Percentiles rank a stretch among this genome's conserved stretches.
Evolutionary conservation across 352 stramenopile genomes (phyloP).

Genomic region (Pythium dissimile): DNA sequence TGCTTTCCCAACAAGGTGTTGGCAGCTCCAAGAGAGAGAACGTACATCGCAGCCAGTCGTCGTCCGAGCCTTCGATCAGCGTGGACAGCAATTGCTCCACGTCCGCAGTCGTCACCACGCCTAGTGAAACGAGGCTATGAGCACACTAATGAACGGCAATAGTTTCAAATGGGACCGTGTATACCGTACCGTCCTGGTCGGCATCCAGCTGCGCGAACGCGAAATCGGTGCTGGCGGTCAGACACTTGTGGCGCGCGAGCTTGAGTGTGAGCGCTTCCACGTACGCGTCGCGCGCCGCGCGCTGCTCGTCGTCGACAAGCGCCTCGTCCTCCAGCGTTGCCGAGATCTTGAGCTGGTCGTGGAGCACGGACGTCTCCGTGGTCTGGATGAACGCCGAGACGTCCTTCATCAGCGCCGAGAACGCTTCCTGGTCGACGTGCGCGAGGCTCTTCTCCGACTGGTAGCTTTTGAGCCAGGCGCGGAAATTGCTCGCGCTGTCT

Average conservation of each 20-base stretch:
- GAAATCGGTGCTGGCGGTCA: slow-evolving; percentile 34
- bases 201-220: slow-evolving; percentile 64
- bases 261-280: slow-evolving; percentile 61
- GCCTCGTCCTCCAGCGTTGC: slow-evolving; percentile 33
- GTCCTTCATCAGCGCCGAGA: slow-evolving; percentile 47
- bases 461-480: slow-evolving; percentile 15
- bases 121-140: neutral
- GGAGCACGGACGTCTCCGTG: slow-evolving; percentile 38
- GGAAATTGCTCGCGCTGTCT: neutral
- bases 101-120: slow-evolving; percentile 28
- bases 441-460: slow-evolving; percentile 17
- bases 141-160: too few relatives aligned
- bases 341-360: slow-evolving; percentile 31
- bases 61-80: slow-evolving; percentile 9
- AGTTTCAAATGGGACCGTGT: neutral
- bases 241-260: slow-evolving; percentile 57
- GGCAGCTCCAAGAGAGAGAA: too few relatives aligned
- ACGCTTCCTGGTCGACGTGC: slow-evolving; percentile 25
- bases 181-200: slow-evolving; percentile 51
- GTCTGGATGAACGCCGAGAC: slow-evolving; percentile 37
- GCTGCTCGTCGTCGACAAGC: slow-evolving; percentile 9
- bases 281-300: slow-evolving; percentile 28
- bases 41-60: slow-evolving; percentile 15
- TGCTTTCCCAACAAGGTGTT: too few relatives aligned
- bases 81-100: slow-evolving; percentile 38